Percentiles rank a stretch among this genome's conserved stretches.
Conservation (phyloP, 495 filamentous ascomycete genomes). For the Immersiella caudata region DNA sequence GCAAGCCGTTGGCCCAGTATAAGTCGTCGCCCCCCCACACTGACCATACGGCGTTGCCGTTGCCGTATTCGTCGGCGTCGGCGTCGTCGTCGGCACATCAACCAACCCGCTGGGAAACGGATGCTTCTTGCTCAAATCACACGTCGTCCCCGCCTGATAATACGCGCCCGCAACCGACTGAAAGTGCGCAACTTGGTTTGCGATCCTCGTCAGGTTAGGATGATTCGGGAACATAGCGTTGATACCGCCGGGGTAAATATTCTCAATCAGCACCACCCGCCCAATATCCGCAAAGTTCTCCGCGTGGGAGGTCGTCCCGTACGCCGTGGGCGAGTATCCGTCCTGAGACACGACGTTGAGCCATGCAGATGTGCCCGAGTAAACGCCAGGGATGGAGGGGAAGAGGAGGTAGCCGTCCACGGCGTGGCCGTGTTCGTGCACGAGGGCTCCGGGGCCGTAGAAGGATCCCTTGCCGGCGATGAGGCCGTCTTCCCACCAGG, state of each 20-base stretch:
- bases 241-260: constrained; percentile 20
- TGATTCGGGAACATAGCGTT: constrained; percentile 1
- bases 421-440: constrained; percentile 10
- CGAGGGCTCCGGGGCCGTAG: neutral
- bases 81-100: neutral
- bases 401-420: neutral
- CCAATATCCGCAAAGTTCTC: constrained; percentile 21
- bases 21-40: neutral
- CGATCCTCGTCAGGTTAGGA: constrained; percentile 20
- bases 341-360: neutral
- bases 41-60: constrained; percentile 12
- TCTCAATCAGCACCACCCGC: constrained; percentile 15
- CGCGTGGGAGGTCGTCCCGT: constrained; percentile 2
- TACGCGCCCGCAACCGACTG: constrained; percentile 13
- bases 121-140: constrained; percentile 17
- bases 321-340: constrained; percentile 11
- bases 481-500: neutral
- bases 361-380: neutral
- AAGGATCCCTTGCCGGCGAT: neutral
- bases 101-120: neutral
- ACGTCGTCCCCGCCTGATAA: constrained; percentile 14
- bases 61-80: neutral
- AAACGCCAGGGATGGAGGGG: neutral
- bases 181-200: constrained; percentile 11
- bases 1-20: neutral